Evolutionary conservation across 371 early-diverging fungal species (phyloP), one percentile per base, ranked within the genome.

Genomic region (Mucor irregularis): DNA sequence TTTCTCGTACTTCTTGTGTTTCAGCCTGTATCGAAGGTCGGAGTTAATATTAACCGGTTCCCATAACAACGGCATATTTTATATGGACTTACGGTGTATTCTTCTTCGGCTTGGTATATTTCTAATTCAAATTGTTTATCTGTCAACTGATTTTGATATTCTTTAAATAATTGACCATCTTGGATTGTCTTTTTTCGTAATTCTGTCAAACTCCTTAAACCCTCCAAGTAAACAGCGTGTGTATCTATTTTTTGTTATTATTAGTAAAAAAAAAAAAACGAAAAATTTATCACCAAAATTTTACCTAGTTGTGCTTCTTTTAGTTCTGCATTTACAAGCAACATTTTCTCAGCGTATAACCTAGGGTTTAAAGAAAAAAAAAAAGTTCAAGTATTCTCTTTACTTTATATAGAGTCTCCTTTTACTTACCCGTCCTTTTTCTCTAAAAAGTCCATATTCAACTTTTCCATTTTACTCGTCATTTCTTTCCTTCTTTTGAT

Each of bases 131-230:
- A 87, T 30, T 85, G 82, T 40, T 80, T 73, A 30, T 88, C 84
- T 33, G 90, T 88, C 39, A 85, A 78, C 48, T 81, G 83, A 28
- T 87, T 69, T 48, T 85, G 86, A 55, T 89, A 88, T 58, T 91
- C 86, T 45, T 81, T 77, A 49, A 86, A 85, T 26, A 87, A 60
- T 40, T 74, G 68, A 10, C 84, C 82, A 31, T 82, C 69, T 4
- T 66, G 56, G 46, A 89, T 83, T 38, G 80, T 74, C 11, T 62
- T 63, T 35, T 78, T 69, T 24, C 89, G 84, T 35, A 81, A 77
- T 13, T 56, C 56, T 38, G 81, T 86, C 16, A 90, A 74, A 48
- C 82, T 73, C 26, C 65, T 69, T 21, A 90, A 51, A 21, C 82
- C 79, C 53, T 91, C 89, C 39, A 73, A 55, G 61, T 85, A 90